Base-by-base conservation (phyloP, 176 grass and related monocot species). In the Tuctoria greenei region DNA sequence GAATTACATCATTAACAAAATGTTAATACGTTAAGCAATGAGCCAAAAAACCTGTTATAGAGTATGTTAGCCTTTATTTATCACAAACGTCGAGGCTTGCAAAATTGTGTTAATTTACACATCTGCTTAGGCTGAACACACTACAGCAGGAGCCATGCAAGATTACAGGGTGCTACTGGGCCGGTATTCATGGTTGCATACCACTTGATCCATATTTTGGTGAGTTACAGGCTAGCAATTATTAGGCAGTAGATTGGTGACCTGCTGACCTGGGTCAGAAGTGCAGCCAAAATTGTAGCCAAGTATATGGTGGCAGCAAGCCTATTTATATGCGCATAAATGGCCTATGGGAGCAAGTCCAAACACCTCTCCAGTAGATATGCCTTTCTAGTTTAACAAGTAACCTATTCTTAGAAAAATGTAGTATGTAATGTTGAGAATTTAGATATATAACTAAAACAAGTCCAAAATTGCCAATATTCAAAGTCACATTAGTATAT, bases 311-410 rank as follows among this genome's bases (percentile, higher is more conserved):
- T 16, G 10, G 35, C 56, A 5, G 36, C 9, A 59, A 42, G 23
- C 7, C 38, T 28, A 60, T 60, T 43, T 74, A 59, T 28, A 13
- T 44, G 15, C 5, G 60, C 23, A 28, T 31, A 17, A 27, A 46
- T 35, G 41, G 40, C 31, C 40, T 25, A 75, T 25, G 21, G 40
- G 21, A 11, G 14, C n/a, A 66, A 38, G 13, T 54, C n/a, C 24
- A 61, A 20, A 56, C 54, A 75, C 16, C 56, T 45, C 24, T 74
- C 25, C 6, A 8, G 60, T 28, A 38, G 54, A 59, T 28, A 15
- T 15, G 14, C 37, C 21, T 23, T 42, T 74, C 21, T 74, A 74
- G 38, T 61, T 74, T 59, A 67, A 26, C 23, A 66, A 38, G 27
- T 63, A 67, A 28, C 38, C 44, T 43, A 76, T 54, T 1, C 18